Base-by-base conservation (phyloP, 345 rosid genomes). In the Mercurialis annua region DNA sequence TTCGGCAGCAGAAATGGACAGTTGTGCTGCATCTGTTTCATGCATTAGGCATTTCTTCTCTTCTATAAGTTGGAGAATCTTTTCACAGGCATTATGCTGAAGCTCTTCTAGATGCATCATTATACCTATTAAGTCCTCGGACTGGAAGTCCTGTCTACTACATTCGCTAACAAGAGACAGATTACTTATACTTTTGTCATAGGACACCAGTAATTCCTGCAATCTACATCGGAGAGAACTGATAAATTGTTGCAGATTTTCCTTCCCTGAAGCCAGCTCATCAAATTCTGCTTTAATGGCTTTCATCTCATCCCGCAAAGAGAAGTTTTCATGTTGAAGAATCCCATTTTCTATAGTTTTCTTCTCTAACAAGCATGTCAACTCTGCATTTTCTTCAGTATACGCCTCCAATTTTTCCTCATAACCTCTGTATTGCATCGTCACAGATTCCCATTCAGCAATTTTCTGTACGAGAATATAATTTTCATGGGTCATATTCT, bases 361-460 rank as follows among this genome's bases (percentile, higher is more conserved):
- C 73, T 81, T 85, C 71, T 80, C 85, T 81, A 91, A 65, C 52
- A 81, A 81, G 77, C 63, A 80, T 44, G 80, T 76, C 74, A 93
- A 76, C 70, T 86, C 92, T 18, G 72, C 75, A 73, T 83, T 90
- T 83, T 88, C 97, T 17, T 42, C 78, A 34, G 77, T 74, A 77
- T 82, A 77, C 38, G 78, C 70, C 77, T 86, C 91, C 75, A 79
- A 92, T 66, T 75, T 83, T 78, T 71, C 73, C 77, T 85, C 71
- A 55, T 76, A 86, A 66, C 72, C 82, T 67, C 71, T 72, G 71
- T 67, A 84, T 57, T 85, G 92, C 69, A 73, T 63, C 67, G 79
- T 70, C 73, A 82, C 55, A 59, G 86, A 71, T 74, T 92, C 96
- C 83, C 86, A 77, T 75, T 90, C 97, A 67, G 78, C 69, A 49